Percentiles rank a stretch among this genome's conserved stretches.
Evolutionary conservation across 2,329 filamentous ascomycete species (phyloP).

Genomic region (Bipolaris cookei): DNA sequence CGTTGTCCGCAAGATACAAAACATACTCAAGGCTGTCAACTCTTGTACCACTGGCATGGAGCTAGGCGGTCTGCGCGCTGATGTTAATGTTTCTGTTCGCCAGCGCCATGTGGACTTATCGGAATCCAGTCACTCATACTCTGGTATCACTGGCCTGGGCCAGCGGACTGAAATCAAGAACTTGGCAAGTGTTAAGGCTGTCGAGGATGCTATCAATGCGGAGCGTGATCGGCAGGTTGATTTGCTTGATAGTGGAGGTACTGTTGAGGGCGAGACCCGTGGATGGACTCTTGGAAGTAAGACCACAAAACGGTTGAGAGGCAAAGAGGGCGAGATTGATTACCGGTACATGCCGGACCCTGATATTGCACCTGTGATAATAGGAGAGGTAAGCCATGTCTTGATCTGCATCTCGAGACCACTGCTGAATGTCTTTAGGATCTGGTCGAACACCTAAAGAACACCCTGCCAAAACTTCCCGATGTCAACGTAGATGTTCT

Average conservation of each 20-base stretch:
- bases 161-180: slow-evolving; percentile 98
- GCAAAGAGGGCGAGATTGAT: slow-evolving; percentile 96
- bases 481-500: slow-evolving; percentile 72
- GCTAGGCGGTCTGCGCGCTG: slow-evolving; percentile 83
- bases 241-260: slow-evolving; percentile 76
- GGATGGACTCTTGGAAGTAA: slow-evolving; percentile 88
- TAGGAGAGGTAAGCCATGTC: slow-evolving; percentile 59
- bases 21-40: slow-evolving; percentile 77
- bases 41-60: slow-evolving; percentile 94
- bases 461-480: slow-evolving; percentile 72
- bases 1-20: slow-evolving; percentile 86
- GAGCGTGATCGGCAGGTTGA: slow-evolving; percentile 88
- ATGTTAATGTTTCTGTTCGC: slow-evolving; percentile 91
- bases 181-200: slow-evolving; percentile 88
- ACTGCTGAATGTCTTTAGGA: slow-evolving; percentile 50
- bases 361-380: slow-evolving; percentile 79
- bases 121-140: slow-evolving; percentile 55
- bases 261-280: slow-evolving; percentile 83
- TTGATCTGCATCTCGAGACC: not conserved
- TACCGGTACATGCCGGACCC: slow-evolving; percentile 99
- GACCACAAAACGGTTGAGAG: slow-evolving; percentile 79
- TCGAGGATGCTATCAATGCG: slow-evolving; percentile 91
- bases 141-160: slow-evolving; percentile 69
- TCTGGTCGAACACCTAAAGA: slow-evolving; percentile 68
- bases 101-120: slow-evolving; percentile 52